Evolutionary conservation across 129 eudicot genomes (phyloP).

Genomic region (Calendula officinalis): DNA sequence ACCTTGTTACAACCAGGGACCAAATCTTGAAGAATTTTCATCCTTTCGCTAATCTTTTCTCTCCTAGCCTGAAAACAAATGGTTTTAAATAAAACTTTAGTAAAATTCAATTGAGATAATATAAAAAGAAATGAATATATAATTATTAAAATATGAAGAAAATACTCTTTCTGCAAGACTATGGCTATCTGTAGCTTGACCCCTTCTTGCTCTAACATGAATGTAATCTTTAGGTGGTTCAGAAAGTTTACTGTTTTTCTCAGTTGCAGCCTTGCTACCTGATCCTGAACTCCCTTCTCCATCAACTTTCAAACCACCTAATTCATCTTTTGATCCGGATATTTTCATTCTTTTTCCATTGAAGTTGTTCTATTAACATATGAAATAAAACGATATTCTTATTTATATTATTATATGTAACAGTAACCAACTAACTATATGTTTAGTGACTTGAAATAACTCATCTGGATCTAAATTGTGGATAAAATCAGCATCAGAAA

Average conservation of each 20-base stretch:
- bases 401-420: background rate
- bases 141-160: background rate
- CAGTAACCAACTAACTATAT: background rate
- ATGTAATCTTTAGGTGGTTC: conserved; percentile 88
- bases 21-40: conserved; percentile 92
- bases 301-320: conserved; percentile 43
- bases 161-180: conserved; percentile 92
- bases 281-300: conserved; percentile 58
- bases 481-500: background rate
- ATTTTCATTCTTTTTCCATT: conserved; percentile 48
- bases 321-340: conserved; percentile 42
- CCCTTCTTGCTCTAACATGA: conserved; percentile 97
- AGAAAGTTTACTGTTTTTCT: conserved; percentile 38
- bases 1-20: conserved; percentile 99
- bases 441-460: conserved; percentile 1
- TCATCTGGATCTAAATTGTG: conserved; percentile 12
- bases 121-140: background rate
- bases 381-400: background rate
- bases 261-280: conserved; percentile 37
- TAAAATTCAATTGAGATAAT: background rate
- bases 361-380: conserved; percentile 45
- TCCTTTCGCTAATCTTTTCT: conserved; percentile 90
- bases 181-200: conserved; percentile 99
- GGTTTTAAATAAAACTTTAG: background rate
- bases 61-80: conserved; percentile 62